Conservation (phyloP, 164 flowering plant species). For the Paratinospora sagittata region DNA sequence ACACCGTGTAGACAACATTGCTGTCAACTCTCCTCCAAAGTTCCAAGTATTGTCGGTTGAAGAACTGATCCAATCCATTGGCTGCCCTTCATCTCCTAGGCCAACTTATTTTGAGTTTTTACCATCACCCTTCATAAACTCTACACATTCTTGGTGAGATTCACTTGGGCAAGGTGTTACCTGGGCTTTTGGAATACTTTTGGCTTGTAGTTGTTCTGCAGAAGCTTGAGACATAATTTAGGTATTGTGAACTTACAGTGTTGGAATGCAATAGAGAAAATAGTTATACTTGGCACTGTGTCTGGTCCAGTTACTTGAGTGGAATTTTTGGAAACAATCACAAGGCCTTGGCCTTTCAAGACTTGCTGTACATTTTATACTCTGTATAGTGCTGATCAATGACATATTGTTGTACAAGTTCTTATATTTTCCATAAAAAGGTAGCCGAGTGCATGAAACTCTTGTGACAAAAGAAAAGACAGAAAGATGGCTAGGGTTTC, state of each 20-base stretch:
- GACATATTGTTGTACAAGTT: neutral
- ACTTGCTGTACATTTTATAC: neutral
- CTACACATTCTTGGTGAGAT: slow-evolving; percentile 10
- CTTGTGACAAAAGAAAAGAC: too few relatives aligned
- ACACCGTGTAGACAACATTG: slow-evolving; percentile 75
- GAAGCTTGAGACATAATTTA: neutral
- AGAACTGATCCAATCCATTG: slow-evolving; percentile 51
- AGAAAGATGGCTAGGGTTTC: too few relatives aligned
- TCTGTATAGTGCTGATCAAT: neutral
- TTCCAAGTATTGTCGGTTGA: slow-evolving; percentile 49
- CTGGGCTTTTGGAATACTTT: neutral
- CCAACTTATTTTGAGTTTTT: slow-evolving; percentile 67
- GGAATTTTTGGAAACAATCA: slow-evolving; percentile 1
- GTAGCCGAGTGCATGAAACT: too few relatives aligned
- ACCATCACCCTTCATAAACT: slow-evolving; percentile 19
- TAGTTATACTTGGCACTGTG: too few relatives aligned
- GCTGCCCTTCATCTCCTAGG: slow-evolving; percentile 66
- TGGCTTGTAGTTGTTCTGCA: neutral
- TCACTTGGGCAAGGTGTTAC: slow-evolving; percentile 13
- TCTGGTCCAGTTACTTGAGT: neutral
- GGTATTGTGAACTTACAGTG: too few relatives aligned
- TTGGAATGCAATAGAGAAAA: too few relatives aligned
- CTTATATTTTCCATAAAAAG: neutral
- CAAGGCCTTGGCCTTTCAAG: neutral
- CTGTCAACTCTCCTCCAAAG: slow-evolving; percentile 62